These are phyloP conservation scores for Mycena pura DNA, from an alignment of 768 basidiomycete genomes.

Conservation along the genomic window DNA sequence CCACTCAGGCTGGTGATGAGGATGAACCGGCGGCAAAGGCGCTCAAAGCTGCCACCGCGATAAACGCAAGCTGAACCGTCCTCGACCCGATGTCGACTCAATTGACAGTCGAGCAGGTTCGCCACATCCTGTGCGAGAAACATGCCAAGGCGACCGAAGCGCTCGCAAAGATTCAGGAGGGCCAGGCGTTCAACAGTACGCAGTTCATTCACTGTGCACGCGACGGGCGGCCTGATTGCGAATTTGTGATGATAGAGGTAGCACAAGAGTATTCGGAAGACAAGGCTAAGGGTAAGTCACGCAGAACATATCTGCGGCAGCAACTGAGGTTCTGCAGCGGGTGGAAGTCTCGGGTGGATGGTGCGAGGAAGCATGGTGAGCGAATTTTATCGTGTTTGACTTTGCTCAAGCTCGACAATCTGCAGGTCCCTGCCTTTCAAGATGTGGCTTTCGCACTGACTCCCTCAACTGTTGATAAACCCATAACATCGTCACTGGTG, in stretches of 20 bases:
- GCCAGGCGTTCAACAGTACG: constrained; percentile 75
- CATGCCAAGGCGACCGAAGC: constrained; percentile 83
- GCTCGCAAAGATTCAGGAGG: constrained; percentile 81
- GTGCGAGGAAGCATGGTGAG: constrained; percentile 78
- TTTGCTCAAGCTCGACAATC: not conserved
- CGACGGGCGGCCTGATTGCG: too few relatives aligned
- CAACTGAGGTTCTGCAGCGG: constrained; percentile 54
- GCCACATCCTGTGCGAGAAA: constrained; percentile 90
- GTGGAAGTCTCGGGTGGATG: constrained; percentile 91
- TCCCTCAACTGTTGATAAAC: constrained; percentile 84
- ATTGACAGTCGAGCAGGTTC: constrained; percentile 47
- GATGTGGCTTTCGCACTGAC: constrained; percentile 85
- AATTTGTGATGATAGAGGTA: too few relatives aligned
- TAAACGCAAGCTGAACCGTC: constrained; percentile 50
- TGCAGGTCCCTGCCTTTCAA: constrained; percentile 70
- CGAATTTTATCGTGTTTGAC: not conserved
- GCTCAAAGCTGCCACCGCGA: constrained; percentile 78
- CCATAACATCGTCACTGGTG: constrained; percentile 71
- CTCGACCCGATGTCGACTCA: not conserved
- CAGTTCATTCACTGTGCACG: not conserved
- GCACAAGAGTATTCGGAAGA: constrained; percentile 92
- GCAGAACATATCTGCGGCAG: too few relatives aligned
- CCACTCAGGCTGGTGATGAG: constrained; percentile 41
- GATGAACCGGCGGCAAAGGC: constrained; percentile 57
- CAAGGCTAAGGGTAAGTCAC: constrained; percentile 81